phyloP scores from a whole-genome alignment of 306 rosid genomes.

The Cucurbita pepo region DNA sequence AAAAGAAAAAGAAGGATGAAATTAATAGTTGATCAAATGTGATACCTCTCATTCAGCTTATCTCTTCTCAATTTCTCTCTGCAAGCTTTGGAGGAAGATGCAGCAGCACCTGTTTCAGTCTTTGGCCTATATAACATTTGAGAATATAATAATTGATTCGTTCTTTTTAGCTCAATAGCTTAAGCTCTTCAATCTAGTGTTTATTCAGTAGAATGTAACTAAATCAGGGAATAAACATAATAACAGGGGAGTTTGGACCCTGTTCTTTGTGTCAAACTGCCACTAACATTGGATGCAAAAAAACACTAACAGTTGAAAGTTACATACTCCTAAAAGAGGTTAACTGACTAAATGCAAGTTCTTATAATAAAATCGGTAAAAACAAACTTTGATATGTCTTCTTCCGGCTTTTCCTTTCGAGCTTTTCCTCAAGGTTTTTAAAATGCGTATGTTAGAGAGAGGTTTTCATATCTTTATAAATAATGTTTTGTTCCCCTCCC shows the following conservation, averaged over 20 bases:
- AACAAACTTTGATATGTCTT: no score
- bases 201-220: not conserved
- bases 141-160: not conserved
- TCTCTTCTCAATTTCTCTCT: slow-evolving; percentile 68
- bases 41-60: slow-evolving; percentile 58
- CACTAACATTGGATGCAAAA: no score
- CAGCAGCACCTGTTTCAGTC: slow-evolving; percentile 31
- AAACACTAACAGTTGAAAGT: no score
- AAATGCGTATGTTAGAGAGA: no score
- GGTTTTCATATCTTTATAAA: no score
- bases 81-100: slow-evolving; percentile 56
- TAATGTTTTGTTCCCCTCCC: no score
- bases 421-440: no score
- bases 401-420: no score
- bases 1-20: slow-evolving; percentile 3
- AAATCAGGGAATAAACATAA: not conserved
- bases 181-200: not conserved
- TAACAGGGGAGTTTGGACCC: not conserved
- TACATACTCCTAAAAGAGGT: no score
- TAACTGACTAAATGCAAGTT: not conserved
- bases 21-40: not conserved
- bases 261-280: no score
- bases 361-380: not conserved
- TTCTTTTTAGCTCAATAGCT: not conserved
- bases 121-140: slow-evolving; percentile 27